Evolutionary conservation across 2,329 filamentous ascomycete species (phyloP).

Genomic region (Ceratocystiopsis sp.): DNA sequence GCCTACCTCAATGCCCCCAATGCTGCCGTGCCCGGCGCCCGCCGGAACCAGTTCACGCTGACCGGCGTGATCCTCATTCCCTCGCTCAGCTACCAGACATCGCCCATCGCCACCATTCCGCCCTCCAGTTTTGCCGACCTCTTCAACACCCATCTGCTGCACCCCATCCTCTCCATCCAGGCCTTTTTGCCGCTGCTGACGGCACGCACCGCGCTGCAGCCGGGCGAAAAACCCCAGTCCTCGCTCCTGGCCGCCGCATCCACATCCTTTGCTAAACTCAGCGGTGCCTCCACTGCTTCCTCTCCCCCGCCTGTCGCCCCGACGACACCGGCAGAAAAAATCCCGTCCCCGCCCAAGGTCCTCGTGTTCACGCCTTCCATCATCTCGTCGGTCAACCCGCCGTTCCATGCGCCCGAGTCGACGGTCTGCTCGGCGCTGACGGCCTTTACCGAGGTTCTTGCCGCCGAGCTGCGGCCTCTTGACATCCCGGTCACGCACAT

Average conservation of each 20-base stretch:
- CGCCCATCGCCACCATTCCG: conserved; percentile 70
- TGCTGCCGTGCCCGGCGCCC: conserved; percentile 57
- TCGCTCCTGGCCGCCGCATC: conserved; percentile 3
- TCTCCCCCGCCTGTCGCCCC: not conserved
- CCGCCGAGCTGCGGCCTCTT: conserved; percentile 60
- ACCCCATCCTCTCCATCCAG: conserved; percentile 77
- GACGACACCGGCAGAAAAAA: conserved; percentile 1
- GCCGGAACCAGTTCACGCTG: conserved; percentile 58
- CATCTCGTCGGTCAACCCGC: conserved; percentile 60
- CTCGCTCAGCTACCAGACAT: conserved; percentile 61
- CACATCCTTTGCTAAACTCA: no score
- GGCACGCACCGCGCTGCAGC: conserved; percentile 31
- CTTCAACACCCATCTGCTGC: conserved; percentile 80
- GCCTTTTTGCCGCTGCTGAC: conserved; percentile 71
- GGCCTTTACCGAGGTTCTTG: conserved; percentile 66
- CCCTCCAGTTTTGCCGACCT: conserved; percentile 75
- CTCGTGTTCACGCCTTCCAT: conserved; percentile 67
- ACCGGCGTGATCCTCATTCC: conserved; percentile 73
- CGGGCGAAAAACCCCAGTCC: conserved; percentile 13
- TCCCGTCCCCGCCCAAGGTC: conserved; percentile 36
- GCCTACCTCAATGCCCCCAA: conserved; percentile 58
- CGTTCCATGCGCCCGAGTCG: conserved; percentile 73
- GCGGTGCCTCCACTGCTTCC: conserved; percentile 1
- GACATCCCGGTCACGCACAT: conserved; percentile 70
- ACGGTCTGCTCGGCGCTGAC: conserved; percentile 74